Conservation (phyloP, 2,329 filamentous ascomycete genomes). For the Fonsecaea monophora region DNA sequence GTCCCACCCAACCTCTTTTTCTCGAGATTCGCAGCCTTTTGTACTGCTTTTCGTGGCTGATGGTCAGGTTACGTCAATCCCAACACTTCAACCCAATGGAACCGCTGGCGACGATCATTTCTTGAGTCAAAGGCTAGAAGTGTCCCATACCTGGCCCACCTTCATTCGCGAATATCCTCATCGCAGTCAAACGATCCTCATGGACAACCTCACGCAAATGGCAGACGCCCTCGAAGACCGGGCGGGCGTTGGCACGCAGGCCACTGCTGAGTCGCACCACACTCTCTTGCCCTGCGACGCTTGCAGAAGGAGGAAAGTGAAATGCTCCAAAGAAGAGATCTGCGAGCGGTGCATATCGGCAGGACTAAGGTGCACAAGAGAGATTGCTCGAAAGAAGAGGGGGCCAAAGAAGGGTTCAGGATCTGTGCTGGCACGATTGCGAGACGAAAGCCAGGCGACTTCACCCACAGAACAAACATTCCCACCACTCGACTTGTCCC, state of each 20-base stretch:
- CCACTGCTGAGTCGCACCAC: conserved; percentile 30
- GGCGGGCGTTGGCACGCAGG: conserved; percentile 12
- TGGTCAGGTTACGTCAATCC: conserved; percentile 6
- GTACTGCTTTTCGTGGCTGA: neutral
- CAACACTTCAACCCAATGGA: conserved; percentile 3
- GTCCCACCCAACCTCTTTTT: neutral
- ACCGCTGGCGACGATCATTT: neutral
- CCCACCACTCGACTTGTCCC: conserved; percentile 38
- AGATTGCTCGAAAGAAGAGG: conserved; percentile 40
- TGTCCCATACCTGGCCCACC: neutral
- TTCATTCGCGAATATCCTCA: neutral
- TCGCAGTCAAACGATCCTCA: neutral
- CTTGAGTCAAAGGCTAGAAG: neutral
- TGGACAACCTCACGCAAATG: conserved; percentile 19
- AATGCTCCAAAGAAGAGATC: conserved; percentile 36
- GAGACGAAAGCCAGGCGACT: conserved; percentile 36
- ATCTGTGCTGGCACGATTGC: conserved; percentile 40
- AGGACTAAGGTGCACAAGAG: conserved; percentile 37
- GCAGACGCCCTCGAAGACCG: conserved; percentile 24
- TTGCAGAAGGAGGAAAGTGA: conserved; percentile 40
- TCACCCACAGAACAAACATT: conserved; percentile 34
- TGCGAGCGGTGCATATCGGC: conserved; percentile 39
- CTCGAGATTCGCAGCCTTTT: neutral
- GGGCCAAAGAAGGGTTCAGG: conserved; percentile 41
- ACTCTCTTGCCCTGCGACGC: conserved; percentile 39